Base-by-base conservation (phyloP, 768 basidiomycete species). In the Macrolepiota albuminosa region DNA sequence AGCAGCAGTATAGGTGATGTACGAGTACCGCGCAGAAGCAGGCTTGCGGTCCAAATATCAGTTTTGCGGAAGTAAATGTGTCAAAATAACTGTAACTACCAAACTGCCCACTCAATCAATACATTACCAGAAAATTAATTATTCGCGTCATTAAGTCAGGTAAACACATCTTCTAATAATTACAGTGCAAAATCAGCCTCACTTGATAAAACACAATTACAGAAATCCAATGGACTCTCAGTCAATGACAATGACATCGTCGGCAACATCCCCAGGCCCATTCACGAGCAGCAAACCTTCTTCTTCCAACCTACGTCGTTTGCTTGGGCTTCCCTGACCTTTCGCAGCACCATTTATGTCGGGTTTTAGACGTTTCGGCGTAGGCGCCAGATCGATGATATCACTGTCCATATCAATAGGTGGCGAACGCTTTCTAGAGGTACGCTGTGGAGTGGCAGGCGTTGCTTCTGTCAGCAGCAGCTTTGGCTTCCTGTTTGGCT, bases 261-360 rank as follows among this genome's bases (percentile, higher is more conserved):
- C 85, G 37, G 78, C 78, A 34, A 86, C 68, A 64, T 86, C 85
- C 58, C 82, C 76, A 37, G 75, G 78, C 11, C 76, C 74, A 36
- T 89, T 88, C 69, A 93, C 71, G 65, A 91, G 62, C 37, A 93
- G 69, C 48, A 93, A 66, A 9, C 91, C 91, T 57, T 93, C 90
- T 66, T 88, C 85, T 50, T 93, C 91, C 58, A 92, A 68, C 62
- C 75, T 72, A 58, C 83, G 72, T 66, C 80, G 83, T 74, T 90
- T 89, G 66, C 81, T 87, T 16, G 87, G 87, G 65, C 84, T 86
- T 33, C 70, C 63, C 11, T 70, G 67, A 50, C 66, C 66, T 33
- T 61, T 69, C 56, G 58, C 68, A 52, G 37, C 53, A 24, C 61
- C 51, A 24, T 65, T 68, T 6, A 59, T 54, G 4, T 65, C 54